These are phyloP conservation scores for Monascus purpureus DNA, from an alignment of 495 filamentous ascomycete genomes.

Conservation along the genomic window DNA sequence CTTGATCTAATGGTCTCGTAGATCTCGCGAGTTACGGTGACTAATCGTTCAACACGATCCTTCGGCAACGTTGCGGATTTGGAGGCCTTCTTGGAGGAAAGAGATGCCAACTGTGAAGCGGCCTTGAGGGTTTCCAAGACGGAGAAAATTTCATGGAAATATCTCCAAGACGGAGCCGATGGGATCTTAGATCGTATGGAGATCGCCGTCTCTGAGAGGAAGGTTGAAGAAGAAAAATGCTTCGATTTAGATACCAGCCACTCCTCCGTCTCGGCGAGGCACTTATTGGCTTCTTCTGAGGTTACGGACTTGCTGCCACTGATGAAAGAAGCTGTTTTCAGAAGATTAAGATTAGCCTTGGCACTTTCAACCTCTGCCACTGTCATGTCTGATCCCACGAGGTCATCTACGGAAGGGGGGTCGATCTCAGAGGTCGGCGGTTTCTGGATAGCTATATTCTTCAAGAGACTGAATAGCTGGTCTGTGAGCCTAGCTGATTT, in stretches of 20 bases:
- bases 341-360: constrained; percentile 17
- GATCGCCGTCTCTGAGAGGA: constrained; percentile 15
- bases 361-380: constrained; percentile 16
- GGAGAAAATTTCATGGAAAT: constrained; percentile 22
- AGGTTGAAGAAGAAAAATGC: constrained; percentile 11
- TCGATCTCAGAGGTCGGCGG: constrained; percentile 14
- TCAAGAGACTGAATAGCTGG: constrained; percentile 19
- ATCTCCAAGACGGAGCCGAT: constrained; percentile 27
- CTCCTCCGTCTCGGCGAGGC: constrained; percentile 19
- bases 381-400: constrained; percentile 21
- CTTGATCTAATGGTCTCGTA: constrained; percentile 21
- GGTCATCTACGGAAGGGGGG: constrained; percentile 15
- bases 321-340: constrained; percentile 21
- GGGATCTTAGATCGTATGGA: constrained; percentile 10
- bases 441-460: constrained; percentile 19
- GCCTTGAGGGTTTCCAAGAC: constrained; percentile 29
- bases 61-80: constrained; percentile 23
- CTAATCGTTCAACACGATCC: constrained; percentile 17
- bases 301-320: constrained; percentile 22
- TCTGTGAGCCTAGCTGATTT: constrained; percentile 22
- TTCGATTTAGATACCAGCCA: constrained; percentile 19
- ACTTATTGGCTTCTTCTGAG: constrained; percentile 16
- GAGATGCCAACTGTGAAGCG: constrained; percentile 13
- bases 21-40: constrained; percentile 13
- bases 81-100: constrained; percentile 18